Evolutionary conservation across 192 early-diverging fungal species (phyloP).

Genomic region (Backusella tarrabulga): DNA sequence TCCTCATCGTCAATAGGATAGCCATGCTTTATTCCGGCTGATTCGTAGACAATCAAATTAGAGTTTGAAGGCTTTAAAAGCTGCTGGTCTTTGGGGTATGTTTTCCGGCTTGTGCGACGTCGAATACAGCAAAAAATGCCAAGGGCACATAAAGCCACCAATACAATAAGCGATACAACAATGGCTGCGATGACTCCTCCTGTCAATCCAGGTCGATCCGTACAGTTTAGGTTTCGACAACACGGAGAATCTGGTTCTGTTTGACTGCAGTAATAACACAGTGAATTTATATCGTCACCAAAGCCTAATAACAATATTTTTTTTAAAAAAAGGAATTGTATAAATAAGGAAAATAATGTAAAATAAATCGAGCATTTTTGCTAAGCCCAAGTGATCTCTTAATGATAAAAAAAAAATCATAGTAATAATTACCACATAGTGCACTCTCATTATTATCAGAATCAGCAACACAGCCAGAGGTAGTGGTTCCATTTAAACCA

Average conservation of each 20-base stretch:
- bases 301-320: constrained; percentile 9
- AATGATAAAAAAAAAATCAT: neutral
- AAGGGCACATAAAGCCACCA: neutral
- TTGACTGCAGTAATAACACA: constrained; percentile 20
- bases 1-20: neutral
- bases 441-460: neutral
- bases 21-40: neutral
- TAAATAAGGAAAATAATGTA: neutral
- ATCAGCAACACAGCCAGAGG: neutral
- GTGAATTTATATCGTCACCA: constrained; percentile 17
- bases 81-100: neutral
- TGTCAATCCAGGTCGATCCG: neutral
- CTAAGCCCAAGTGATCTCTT: neutral
- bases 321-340: neutral
- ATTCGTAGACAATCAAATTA: neutral
- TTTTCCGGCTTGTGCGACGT: neutral
- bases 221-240: constrained; percentile 8
- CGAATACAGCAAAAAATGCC: neutral
- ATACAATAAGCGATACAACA: neutral
- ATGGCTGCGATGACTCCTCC: neutral
- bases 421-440: neutral
- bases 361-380: neutral
- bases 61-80: neutral
- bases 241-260: constrained; percentile 6
- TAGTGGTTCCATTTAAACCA: neutral